These are phyloP conservation scores for Mucor plumbeus DNA, from an alignment of 371 early-diverging fungal species.

Conservation along the genomic window DNA sequence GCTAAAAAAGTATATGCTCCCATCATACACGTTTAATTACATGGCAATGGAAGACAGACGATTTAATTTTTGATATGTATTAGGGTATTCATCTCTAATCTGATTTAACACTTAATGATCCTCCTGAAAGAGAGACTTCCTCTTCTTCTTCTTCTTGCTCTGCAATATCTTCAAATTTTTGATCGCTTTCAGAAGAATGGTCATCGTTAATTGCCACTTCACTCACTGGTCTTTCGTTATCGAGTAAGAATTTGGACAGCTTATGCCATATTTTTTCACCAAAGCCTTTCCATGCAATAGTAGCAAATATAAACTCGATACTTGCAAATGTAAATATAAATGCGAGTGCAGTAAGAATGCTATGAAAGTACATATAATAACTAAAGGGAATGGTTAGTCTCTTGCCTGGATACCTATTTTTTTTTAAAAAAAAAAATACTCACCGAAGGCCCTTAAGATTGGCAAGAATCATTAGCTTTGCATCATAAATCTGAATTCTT, in stretches of 20 bases:
- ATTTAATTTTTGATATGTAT: no score
- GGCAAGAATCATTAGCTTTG: conserved; percentile 68
- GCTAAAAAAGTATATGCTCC: no score
- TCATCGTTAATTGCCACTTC: no score
- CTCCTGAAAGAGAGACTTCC: no score
- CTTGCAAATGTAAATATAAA: conserved; percentile 66
- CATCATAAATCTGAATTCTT: conserved; percentile 72
- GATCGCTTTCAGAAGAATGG: neutral
- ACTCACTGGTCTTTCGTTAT: neutral
- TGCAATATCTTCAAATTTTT: neutral
- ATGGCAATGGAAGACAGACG: no score
- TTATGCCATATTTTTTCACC: conserved; percentile 26
- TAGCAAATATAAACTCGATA: conserved; percentile 69
- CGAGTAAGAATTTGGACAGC: neutral
- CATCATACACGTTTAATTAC: no score
- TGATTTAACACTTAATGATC: no score
- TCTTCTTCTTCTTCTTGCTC: no score
- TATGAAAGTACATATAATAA: conserved; percentile 83
- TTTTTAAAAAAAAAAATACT: conserved; percentile 19
- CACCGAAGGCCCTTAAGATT: conserved; percentile 82
- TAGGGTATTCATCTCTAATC: no score
- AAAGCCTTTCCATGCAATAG: conserved; percentile 67
- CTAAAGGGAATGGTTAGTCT: conserved; percentile 27
- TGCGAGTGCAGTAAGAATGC: conserved; percentile 63
- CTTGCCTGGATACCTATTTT: neutral